Base-by-base conservation (phyloP, 163 green algal genomes). In the Chlorella variabilis region DNA sequence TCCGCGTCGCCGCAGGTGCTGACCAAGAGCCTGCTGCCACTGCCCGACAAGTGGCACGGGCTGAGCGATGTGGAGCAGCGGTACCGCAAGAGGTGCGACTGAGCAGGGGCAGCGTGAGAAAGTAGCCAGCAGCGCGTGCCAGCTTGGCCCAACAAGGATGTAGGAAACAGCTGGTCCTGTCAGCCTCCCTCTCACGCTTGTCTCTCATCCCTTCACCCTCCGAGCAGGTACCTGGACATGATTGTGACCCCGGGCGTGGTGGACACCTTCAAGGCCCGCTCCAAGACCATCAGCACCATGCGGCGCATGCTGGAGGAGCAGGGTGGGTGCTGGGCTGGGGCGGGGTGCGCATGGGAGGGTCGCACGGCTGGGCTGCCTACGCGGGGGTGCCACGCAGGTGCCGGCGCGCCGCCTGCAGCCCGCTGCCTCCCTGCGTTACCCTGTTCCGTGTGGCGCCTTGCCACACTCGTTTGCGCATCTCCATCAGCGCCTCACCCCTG, bases 21-120 rank as follows among this genome's bases (percentile, higher is more conserved):
- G 33, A 98, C 96, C 74, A 99, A 99, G 91, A 94, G 94, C 6
- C 83, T 99, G 62, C 89, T 93, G 62, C 96, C 96, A 0, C 91
- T 99, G 74, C 97, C 97, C 0, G 97, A 99, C 90, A 99, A 99
- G 89, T 99, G 91, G 88, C 95, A 99, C 80, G 97, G 97, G 5
- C 92, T 99, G 38, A 83, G 89, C 0, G 97, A 99, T 82, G 90
- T 98, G 33, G 97, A 99, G 89, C 96, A 95, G 84, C 90, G 95
- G n/a, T 99, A 98, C 90, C 86, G 96, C 27, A 81, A 88, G 67
- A 82, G 90, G 87, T 91, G 66, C 27, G 69, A 9, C 11, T 54
- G 45, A 15, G 45, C 45, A 54, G 45, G 45, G 45, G 45, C 45
- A 23, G 45, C 45, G 15, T n/a, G n/a, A n/a, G n/a, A n/a, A n/a